Evolutionary conservation across 306 rosid species (phyloP).

Genomic region (Myrica gale): DNA sequence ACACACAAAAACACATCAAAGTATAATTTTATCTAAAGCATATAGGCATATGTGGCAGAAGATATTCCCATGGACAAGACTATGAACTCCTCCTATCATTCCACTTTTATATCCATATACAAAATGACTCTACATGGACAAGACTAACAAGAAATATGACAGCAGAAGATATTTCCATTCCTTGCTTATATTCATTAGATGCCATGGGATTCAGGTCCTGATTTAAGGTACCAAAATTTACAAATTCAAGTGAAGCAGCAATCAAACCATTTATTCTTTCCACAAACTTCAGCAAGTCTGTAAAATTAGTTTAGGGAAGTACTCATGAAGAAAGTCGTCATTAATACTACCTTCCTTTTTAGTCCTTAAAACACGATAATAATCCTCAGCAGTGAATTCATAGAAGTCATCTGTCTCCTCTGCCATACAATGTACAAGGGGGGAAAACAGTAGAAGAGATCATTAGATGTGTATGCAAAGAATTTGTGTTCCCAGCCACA

Average conservation of each 20-base stretch:
- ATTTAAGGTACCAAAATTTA: neutral
- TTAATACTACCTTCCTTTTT: constrained; percentile 65
- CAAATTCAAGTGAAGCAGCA: neutral
- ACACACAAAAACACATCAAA: neutral
- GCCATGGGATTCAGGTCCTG: neutral
- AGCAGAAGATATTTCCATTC: neutral
- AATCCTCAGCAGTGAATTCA: constrained; percentile 80
- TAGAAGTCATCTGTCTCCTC: constrained; percentile 66
- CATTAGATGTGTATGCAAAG: neutral
- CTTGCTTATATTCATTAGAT: constrained; percentile 6
- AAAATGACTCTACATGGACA: neutral
- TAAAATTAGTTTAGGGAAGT: neutral
- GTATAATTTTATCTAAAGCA: neutral
- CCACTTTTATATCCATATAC: neutral
- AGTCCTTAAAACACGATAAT: constrained; percentile 52
- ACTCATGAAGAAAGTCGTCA: neutral
- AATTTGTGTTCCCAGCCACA: neutral
- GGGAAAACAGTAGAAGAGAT: constrained; percentile 13
- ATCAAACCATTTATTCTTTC: neutral
- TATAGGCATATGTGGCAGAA: neutral
- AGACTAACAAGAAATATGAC: neutral
- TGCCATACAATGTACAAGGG: constrained; percentile 29
- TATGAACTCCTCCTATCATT: neutral
- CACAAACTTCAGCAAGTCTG: neutral
- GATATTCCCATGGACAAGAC: no score